Evolutionary conservation across 2,329 filamentous ascomycete species (phyloP), one percentile per base, ranked within the genome.

Genomic region (Hirsutella rhossiliensis): DNA sequence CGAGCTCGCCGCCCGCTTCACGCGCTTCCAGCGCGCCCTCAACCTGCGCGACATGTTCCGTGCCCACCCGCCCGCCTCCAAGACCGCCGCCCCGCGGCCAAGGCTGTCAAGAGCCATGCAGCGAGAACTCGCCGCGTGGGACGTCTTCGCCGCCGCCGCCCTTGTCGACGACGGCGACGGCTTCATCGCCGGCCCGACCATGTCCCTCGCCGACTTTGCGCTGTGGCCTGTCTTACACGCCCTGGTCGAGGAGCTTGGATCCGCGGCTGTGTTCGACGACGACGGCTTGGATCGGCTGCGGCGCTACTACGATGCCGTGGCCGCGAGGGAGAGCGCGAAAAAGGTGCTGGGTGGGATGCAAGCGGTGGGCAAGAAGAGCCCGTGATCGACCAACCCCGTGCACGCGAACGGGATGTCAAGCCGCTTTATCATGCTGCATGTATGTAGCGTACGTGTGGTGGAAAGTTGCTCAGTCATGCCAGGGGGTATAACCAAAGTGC

Each of bases 201-300:
- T 68, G 1, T 62, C 64, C 2, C 53, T 79, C 2, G 68, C 69
- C 0, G 77, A 81, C 55, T 80, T 71, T 54, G 73, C 72, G 0
- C 54, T 78, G 4, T 78, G 73, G 71, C 75, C 77, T 1, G 63
- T 76, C 13, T 51, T 81, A 46, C 59, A 75, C 45, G 63, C 64
- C 29, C 62, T 77, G 18, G 55, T 65, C 9, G 48, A 57, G 13
- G 57, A 61, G 18, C 56, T 56, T 44, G 64, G 60, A 2, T 37
- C 54, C 4, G 58, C 56, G 2, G 50, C 17, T 15, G 46, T 50
- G 0, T 52, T 71, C 6, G 51, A 51, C 5, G 51, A 51, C 5
- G 23, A 9, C 23, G 58, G 60, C 2, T 45, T 60, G 13, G 48
- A 48, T 15, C 50, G 50, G 6, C 52, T 73, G 38, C 52, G 49